Evolutionary conservation across 139 green algal genomes (phyloP).

Genomic region (Helicosporidium sp.): DNA sequence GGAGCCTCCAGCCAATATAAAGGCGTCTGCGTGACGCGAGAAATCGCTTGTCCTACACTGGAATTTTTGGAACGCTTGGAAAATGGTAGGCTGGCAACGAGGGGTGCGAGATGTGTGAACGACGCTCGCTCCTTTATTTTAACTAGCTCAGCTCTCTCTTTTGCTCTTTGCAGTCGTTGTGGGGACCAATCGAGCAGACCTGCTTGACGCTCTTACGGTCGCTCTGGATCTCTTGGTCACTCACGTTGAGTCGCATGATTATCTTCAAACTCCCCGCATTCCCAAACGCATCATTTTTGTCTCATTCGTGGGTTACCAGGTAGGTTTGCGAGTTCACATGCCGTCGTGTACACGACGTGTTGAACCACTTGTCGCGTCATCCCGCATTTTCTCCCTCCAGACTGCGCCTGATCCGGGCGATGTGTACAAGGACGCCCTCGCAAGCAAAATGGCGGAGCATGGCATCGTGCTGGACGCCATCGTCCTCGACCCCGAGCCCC

Average conservation of each 20-base stretch:
- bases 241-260: background rate
- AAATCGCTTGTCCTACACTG: background rate
- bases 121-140: no score
- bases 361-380: background rate
- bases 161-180: no score
- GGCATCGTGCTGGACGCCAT: conserved; percentile 6
- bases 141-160: no score
- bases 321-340: background rate
- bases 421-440: background rate
- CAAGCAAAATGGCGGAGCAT: background rate
- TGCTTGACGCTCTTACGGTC: conserved; percentile 12
- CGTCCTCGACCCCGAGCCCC: background rate
- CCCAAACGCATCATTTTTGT: conserved; percentile 8
- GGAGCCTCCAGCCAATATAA: background rate
- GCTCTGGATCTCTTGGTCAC: conserved; percentile 5
- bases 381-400: background rate
- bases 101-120: no score
- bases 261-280: background rate
- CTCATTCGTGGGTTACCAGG: conserved; percentile 1
- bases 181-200: background rate
- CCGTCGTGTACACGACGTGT: background rate
- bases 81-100: no score
- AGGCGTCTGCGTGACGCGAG: background rate
- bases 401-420: background rate
- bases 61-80: no score